Evolutionary conservation across 306 rosid genomes (phyloP), one percentile per base, ranked within the genome.

Genomic region (Prunus mume): DNA sequence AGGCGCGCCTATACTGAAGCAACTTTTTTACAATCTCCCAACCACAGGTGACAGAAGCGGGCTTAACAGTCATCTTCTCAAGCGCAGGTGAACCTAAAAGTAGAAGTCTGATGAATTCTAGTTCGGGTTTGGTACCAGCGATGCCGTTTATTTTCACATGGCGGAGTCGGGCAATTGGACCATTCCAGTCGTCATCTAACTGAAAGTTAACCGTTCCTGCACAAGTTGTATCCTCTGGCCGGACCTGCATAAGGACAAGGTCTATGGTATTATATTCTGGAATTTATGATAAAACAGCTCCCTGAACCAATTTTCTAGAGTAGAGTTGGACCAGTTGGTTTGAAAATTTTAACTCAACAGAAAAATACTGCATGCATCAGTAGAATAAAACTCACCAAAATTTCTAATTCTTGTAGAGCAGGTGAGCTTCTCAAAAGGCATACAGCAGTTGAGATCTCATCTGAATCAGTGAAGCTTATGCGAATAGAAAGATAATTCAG

Each of bases 351-450:
- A 20, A 69, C 28, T 15, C 5, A 52, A 28, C 28, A 30, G 28
- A 52, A 12, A n/a, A 54, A 19, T 32, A 41, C 14, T 9, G 76
- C 17, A 56, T 72, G 76, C 52, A 56, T 43, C 12, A 73, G 17
- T 43, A 18, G 67, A 58, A 41, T 41, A 58, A 38, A 75, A 78
- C 90, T 86, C 66, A 87, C 91, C 89, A 86, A 76, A 74, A 90
- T 76, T 82, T 90, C 91, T 51, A 86, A 69, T 27, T 84, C 91
- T 65, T 77, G 90, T 49, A 87, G 81, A 74, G 80, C 81, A 61
- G 91, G 94, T 38, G 85, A 87, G 82, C 87, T 87, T 82, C 83
- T 80, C 57, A 90, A 61, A 17, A 90, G 56, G 88, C 82, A 86
- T 28, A 86, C 71, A 69, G 89, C 83, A 78, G 90, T 73, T 56